Evolutionary conservation across 2,329 filamentous ascomycete genomes (phyloP), one percentile per base, ranked within the genome.

Genomic region (Coleophoma eucalyptorum): DNA sequence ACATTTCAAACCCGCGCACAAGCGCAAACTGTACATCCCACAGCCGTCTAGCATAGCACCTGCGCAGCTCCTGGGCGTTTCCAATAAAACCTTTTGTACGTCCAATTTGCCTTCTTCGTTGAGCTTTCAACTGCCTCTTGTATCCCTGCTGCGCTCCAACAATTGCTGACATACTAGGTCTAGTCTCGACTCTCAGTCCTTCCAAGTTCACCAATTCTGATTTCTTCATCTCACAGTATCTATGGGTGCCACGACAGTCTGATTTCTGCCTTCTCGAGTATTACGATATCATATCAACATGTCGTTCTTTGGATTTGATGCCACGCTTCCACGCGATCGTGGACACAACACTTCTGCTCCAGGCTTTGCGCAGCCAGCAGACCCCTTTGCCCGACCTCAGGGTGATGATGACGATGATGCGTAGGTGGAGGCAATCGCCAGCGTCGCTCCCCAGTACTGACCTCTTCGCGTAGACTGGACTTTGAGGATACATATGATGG

Each of bases 401-500:
- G 77, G 78, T 61, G 79, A 76, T 46, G 77, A 79, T 53, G 80
- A 86, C 52, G 82, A 86, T 60, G 76, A 77, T 58, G 61, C 65
- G 64, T 70, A 56, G 59, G 64, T 62, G 44, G 35, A 20, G 45
- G 32, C n/a, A 18, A 34, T 50, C 38, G 42, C 20, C 42, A 32
- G 41, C 31, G 21, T 33, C 26, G 2, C 15, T 13, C 34, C 13
- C 15, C 18, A 16, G 21, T 16, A 20, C 51, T 55, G 45, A 53
- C 41, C 6, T 8, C 26, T 26, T 34, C 37, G 26, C 79, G 49
- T 60, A 87, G 84, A 50, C 80, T 89, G 62, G 89, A 97, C 62
- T 99, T 97, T 61, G 94, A 99, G 62, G 91, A 99, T 66, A 97
- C 93, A 35, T 97, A 97, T 67, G 94, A 99, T 69, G 93, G 93